Conservation (phyloP, 495 filamentous ascomycete genomes). For the Hypoxylon subgilvum region DNA sequence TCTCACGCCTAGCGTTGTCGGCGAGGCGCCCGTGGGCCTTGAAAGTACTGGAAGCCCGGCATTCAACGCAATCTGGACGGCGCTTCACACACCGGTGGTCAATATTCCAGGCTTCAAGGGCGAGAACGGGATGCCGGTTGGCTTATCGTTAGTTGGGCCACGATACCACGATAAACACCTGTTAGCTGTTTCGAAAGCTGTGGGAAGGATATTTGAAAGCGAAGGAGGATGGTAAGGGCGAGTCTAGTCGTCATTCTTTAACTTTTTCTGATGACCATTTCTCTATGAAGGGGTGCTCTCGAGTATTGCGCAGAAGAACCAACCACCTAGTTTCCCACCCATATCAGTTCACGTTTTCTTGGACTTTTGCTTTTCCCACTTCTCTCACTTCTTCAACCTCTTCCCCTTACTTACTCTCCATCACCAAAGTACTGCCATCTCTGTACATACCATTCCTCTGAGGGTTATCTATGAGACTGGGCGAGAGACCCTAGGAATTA, state of each 20-base stretch:
- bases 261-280: too few species aligned
- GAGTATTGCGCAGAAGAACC: too few species aligned
- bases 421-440: too few species aligned
- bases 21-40: constrained; percentile 56
- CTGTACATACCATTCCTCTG: too few species aligned
- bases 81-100: constrained; percentile 55
- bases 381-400: too few species aligned
- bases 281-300: too few species aligned
- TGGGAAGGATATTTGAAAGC: constrained; percentile 50
- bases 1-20: constrained; percentile 55
- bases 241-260: neutral
- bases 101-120: constrained; percentile 59
- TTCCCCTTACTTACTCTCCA: too few species aligned
- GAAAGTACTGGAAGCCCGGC: constrained; percentile 53
- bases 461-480: too few species aligned
- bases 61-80: constrained; percentile 48
- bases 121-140: constrained; percentile 56
- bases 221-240: constrained; percentile 48
- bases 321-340: too few species aligned
- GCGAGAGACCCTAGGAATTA: too few species aligned
- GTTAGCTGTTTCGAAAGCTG: constrained; percentile 47
- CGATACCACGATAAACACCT: constrained; percentile 55
- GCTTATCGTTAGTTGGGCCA: constrained; percentile 52
- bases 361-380: too few species aligned
- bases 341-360: too few species aligned